Conservation (phyloP, 768 basidiomycete genomes). For the Russula compacta region DNA sequence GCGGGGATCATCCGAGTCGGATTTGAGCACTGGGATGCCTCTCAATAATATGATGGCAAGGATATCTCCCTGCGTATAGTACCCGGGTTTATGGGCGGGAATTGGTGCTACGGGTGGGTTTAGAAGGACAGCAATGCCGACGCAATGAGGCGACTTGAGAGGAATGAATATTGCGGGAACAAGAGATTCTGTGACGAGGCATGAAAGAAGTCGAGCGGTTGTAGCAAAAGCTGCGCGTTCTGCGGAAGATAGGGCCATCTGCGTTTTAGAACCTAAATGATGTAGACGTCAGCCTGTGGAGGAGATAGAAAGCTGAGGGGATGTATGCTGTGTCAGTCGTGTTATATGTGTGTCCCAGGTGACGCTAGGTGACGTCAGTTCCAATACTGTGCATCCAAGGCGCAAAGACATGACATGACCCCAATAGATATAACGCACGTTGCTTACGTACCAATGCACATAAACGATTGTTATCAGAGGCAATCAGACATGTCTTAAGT, state of each 20-base stretch:
- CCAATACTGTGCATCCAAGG: too few relatives aligned
- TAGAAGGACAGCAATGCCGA: constrained; percentile 37
- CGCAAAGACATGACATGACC: too few relatives aligned
- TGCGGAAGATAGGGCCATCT: neutral
- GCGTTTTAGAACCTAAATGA: too few relatives aligned
- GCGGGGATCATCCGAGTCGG: constrained; percentile 25
- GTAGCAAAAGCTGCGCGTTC: constrained; percentile 38
- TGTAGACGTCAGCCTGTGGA: too few relatives aligned
- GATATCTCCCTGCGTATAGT: constrained; percentile 31
- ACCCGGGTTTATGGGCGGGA: neutral
- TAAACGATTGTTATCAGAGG: too few relatives aligned
- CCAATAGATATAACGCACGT: too few relatives aligned
- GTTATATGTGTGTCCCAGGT: too few relatives aligned
- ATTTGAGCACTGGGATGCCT: constrained; percentile 39
- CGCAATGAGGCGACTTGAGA: constrained; percentile 27
- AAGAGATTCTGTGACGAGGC: constrained; percentile 49
- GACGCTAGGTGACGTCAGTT: too few relatives aligned
- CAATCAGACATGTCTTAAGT: too few relatives aligned
- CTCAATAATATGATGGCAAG: constrained; percentile 41
- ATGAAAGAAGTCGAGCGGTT: constrained; percentile 43
- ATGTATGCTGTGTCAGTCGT: too few relatives aligned
- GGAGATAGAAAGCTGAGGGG: too few relatives aligned
- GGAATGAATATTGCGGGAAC: constrained; percentile 40
- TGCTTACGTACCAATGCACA: too few relatives aligned
- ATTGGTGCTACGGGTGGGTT: constrained; percentile 22